A percentile compares a stretch with the other conserved stretches of the same genome.
Conservation (phyloP, 345 rosid species). For the Lumnitzera racemosa region DNA sequence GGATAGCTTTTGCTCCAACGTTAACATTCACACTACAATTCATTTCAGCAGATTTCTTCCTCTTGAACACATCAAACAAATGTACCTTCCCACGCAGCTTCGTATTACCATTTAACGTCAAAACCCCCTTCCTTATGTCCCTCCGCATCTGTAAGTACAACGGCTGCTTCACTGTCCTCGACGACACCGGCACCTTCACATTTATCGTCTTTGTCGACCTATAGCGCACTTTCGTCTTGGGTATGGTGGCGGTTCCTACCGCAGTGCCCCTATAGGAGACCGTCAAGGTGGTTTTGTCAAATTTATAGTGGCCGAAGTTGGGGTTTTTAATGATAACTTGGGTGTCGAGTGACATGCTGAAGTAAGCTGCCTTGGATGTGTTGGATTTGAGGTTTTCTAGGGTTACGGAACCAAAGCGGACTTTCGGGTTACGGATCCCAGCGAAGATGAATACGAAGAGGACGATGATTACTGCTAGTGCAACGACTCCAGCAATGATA, state of each 20-base stretch:
- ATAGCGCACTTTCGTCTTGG: conserved; percentile 8
- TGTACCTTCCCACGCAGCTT: conserved; percentile 15
- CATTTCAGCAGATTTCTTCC: conserved; percentile 21
- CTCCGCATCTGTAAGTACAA: conserved; percentile 1
- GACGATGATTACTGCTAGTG: conserved; percentile 8
- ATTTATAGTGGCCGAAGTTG: conserved; percentile 25
- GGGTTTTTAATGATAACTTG: conserved; percentile 18
- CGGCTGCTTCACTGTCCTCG: not conserved
- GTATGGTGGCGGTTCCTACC: conserved; percentile 12
- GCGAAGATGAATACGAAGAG: conserved; percentile 13
- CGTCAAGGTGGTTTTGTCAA: conserved; percentile 8
- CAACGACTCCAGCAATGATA: conserved; percentile 6
- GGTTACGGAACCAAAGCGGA: conserved; percentile 2
- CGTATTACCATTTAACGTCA: conserved; percentile 11
- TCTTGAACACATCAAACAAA: conserved; percentile 14
- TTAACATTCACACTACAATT: conserved; percentile 21
- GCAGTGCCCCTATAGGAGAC: conserved; percentile 12
- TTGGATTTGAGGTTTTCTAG: conserved; percentile 4
- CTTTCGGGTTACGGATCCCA: conserved; percentile 6
- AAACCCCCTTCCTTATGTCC: conserved; percentile 9
- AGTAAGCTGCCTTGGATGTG: conserved; percentile 8
- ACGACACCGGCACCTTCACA: conserved; percentile 4
- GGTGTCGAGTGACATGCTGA: conserved; percentile 11
- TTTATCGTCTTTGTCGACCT: conserved; percentile 18
- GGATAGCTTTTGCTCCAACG: conserved; percentile 5